Conservation (phyloP, 495 filamentous ascomycete species). For the Neurospora hispaniola region DNA sequence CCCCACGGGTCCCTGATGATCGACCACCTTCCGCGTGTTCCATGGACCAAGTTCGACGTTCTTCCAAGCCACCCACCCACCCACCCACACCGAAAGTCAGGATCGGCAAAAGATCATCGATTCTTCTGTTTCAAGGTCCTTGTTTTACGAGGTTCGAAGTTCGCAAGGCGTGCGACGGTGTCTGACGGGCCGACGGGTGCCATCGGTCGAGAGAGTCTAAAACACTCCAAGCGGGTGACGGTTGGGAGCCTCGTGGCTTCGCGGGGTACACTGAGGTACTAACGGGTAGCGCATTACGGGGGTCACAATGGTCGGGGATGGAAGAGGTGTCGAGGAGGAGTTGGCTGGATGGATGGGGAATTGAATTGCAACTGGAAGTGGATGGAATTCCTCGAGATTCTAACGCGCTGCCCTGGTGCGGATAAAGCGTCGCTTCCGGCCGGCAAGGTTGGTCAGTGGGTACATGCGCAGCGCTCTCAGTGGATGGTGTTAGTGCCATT, state of each 20-base stretch:
- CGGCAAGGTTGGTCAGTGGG: too few species aligned
- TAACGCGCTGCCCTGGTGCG: not conserved
- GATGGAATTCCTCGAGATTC: not conserved
- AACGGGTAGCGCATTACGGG: not conserved
- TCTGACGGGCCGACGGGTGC: not conserved
- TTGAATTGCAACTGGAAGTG: not conserved
- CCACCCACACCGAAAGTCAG: not conserved
- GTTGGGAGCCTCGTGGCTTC: not conserved
- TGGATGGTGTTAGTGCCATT: not conserved
- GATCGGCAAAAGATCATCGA: not conserved
- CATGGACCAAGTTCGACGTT: not conserved
- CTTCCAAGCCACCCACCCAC: not conserved
- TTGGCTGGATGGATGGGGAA: not conserved
- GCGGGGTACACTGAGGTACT: not conserved
- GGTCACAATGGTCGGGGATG: not conserved
- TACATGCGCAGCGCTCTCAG: not conserved
- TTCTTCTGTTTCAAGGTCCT: not conserved
- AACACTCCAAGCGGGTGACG: too few species aligned
- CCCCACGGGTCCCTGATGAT: not conserved
- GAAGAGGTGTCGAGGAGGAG: not conserved
- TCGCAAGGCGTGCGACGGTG: not conserved
- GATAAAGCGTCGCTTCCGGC: not conserved
- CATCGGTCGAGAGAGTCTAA: not conserved
- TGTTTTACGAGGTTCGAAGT: not conserved
- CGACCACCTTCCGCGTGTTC: not conserved